Percentiles rank a stretch among this genome's conserved stretches.
Conservation (phyloP, 2,329 filamentous ascomycete genomes). For the Talaromyces sp. region DNA sequence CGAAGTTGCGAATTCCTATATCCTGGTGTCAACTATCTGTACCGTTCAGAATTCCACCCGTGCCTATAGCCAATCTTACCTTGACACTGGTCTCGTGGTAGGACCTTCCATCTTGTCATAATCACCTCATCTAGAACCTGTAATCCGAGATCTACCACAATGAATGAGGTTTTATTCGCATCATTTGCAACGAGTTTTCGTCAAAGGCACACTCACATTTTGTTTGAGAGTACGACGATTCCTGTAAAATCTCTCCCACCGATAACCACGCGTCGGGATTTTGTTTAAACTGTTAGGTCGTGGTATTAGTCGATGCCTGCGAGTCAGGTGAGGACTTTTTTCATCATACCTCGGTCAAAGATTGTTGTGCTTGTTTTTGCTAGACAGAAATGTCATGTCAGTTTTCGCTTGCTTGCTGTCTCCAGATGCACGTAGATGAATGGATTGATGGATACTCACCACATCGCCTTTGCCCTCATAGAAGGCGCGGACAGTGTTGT, state of each 20-base stretch:
- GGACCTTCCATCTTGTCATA: slow-evolving; percentile 97
- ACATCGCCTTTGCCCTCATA: slow-evolving; percentile 94
- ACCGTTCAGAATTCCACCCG: background rate
- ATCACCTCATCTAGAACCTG: slow-evolving; percentile 98
- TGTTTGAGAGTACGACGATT: slow-evolving; percentile 89
- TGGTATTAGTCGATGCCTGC: slow-evolving; percentile 23
- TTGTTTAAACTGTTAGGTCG: slow-evolving; percentile 79
- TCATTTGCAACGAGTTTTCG: background rate
- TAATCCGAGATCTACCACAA: slow-evolving; percentile 72
- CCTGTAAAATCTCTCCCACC: slow-evolving; percentile 93
- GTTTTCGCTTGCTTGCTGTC: background rate
- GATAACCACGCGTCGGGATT: slow-evolving; percentile 97
- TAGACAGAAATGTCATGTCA: slow-evolving; percentile 39
- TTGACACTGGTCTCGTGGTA: slow-evolving; percentile 93
- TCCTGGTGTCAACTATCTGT: slow-evolving; percentile 1
- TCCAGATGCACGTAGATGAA: slow-evolving; percentile 24
- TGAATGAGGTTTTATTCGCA: slow-evolving; percentile 23
- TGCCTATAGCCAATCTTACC: slow-evolving; percentile 50
- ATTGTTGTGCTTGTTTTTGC: slow-evolving; percentile 95
- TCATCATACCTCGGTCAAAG: slow-evolving; percentile 78
- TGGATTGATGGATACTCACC: slow-evolving; percentile 53
- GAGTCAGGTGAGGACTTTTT: slow-evolving; percentile 6
- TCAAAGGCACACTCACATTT: slow-evolving; percentile 68
- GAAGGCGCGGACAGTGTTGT: slow-evolving; percentile 93
- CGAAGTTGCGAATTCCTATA: slow-evolving; percentile 94